Evolutionary conservation across 805 yeast genomes (phyloP), one percentile per base, ranked within the genome.

Genomic region (Wickerhamiella galacta): DNA sequence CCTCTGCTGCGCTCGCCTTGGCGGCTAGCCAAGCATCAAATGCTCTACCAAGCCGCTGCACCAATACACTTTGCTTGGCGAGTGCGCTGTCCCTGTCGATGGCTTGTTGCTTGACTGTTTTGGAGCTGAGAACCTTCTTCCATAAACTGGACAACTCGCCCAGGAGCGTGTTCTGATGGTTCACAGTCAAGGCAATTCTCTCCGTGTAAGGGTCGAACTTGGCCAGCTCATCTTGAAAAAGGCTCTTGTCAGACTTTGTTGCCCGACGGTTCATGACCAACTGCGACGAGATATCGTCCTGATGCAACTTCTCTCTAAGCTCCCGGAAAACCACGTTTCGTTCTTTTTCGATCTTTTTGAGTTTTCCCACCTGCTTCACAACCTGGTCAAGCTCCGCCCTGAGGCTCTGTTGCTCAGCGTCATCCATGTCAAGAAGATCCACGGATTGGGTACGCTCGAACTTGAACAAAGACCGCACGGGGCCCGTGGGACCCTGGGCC

Each of bases 241-340:
- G 49, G 4, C 39, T 54, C 7, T 64, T 58, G 37, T 75, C 83
- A 28, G 67, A 62, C 6, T 69, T 70, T 4, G 70, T 57, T 24
- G 64, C 66, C 28, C 68, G 64, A 39, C 68, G 70, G 48, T 79
- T 75, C 41, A 75, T 58, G 6, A 87, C 67, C 20, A 87, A 60
- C 9, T 75, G 60, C 33, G 75, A 73, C 0, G 93, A 75, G 31
- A 83, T 81, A 49, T 87, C 95, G 54, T 87, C 96, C 10, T 65
- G 62, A 45, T 75, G 90, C 21, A 79, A 72, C 30, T 68, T 67
- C 5, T 60, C 64, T 47, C 82, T 82, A 46, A 87, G 61, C 31
- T 73, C 80, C 2, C 63, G 63, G 22, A 79, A 58, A 2, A 75
- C 63, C 24, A 70, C 61, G 4, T 58, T 51, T 29, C 92, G 70